Evolutionary conservation across 495 filamentous ascomycete species (phyloP), one percentile per base, ranked within the genome.

Genomic region (Xylaria palmicola): DNA sequence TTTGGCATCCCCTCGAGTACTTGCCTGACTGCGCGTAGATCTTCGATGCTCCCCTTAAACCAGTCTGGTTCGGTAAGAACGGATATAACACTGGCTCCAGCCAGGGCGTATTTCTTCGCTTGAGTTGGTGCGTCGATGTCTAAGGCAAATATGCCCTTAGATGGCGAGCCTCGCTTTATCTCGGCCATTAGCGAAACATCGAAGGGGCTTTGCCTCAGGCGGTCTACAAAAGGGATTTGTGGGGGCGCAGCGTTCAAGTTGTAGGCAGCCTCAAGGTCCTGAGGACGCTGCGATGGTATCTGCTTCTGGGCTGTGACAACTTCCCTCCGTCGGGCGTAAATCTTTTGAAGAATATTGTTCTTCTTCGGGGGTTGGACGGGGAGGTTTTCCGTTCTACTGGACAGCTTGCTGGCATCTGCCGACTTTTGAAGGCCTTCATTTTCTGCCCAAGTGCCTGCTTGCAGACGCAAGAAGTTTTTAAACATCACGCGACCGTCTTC

Each of bases 41-140:
- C 94, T 54, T 99, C 94, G 53, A 98, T 91, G 64, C 88, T 93
- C 29, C 94, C 94, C 74, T 97, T 98, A 78, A 99, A 99, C 92
- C 92, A 99, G 66, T 97, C 88, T 0, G 94, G 94, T 74, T 99
- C 94, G 0, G 94, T 99, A 54, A 99, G 85, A 12, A 99, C 95
- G 10, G 93, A 97, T 65, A 98, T 98, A 29, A 95, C 89, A 65
- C 93, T 97, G 26, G 94, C 95, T 20, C 94, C 95, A 13, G 95
- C 92, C 7, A 92, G 83, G 12, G 95, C 95, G 71, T 98, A 99
- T 62, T 87, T 89, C 54, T 89, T 85, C 44, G 94, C 94, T 76
- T 99, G 94, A 9, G 87, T 85, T 24, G 93, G 91, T 4, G 94
- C 94, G 64, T 91, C 93, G 30, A 92, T 89, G 19, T 89, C 82